Evolutionary conservation across 495 filamentous ascomycete genomes (phyloP).

Genomic region (Penicillium subrubescens): DNA sequence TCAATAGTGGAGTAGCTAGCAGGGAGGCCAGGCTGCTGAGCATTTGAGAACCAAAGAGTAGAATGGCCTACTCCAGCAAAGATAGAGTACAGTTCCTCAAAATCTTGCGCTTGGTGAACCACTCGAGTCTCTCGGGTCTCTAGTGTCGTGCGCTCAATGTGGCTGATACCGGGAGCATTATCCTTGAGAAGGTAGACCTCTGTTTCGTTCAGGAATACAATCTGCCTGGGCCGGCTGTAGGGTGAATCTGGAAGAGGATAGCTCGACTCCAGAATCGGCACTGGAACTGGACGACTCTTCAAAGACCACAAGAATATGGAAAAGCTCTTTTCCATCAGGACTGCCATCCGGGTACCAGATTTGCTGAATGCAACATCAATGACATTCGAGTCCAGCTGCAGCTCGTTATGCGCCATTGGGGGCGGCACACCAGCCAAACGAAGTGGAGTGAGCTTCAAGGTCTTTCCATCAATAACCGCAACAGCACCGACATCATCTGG

Average conservation of each 20-base stretch:
- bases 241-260: constrained; percentile 43
- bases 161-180: constrained; percentile 32
- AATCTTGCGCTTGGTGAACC: constrained; percentile 35
- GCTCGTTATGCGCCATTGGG: constrained; percentile 83
- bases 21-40: constrained; percentile 25
- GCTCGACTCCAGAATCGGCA: constrained; percentile 49
- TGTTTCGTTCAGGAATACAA: constrained; percentile 46
- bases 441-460: constrained; percentile 82
- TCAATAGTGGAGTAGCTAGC: constrained; percentile 37
- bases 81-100: constrained; percentile 44
- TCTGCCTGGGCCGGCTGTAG: constrained; percentile 42
- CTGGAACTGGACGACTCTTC: constrained; percentile 48
- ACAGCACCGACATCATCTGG: constrained; percentile 81
- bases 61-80: constrained; percentile 41
- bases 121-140: constrained; percentile 39
- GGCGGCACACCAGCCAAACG: constrained; percentile 83
- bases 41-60: constrained; percentile 47
- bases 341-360: constrained; percentile 66
- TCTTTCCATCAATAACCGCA: constrained; percentile 83
- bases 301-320: constrained; percentile 66
- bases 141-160: constrained; percentile 41
- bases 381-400: constrained; percentile 61
- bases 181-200: constrained; percentile 47
- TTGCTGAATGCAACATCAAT: constrained; percentile 76
- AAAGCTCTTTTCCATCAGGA: constrained; percentile 65